Evolutionary conservation across 2,329 filamentous ascomycete species (phyloP).

Genomic region (Fonsecaea monophora): DNA sequence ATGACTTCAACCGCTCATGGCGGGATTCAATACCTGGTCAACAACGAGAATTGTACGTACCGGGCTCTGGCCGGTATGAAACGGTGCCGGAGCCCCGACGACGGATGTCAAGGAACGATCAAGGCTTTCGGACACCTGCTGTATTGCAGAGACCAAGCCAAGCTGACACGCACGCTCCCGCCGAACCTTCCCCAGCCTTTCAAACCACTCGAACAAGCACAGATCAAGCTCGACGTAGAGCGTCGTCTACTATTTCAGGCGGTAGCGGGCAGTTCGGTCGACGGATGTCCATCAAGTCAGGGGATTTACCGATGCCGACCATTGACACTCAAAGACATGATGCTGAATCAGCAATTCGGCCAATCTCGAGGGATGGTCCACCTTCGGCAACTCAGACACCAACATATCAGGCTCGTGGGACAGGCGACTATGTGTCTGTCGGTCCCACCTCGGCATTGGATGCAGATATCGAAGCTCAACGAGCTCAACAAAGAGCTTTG

Average conservation of each 20-base stretch:
- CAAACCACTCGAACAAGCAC: slow-evolving; percentile 74
- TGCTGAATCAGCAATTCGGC: slow-evolving; percentile 46
- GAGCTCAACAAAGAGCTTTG: slow-evolving; percentile 61
- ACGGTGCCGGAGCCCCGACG: slow-evolving; percentile 79
- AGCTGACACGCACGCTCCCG: slow-evolving; percentile 67
- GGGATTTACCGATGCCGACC: slow-evolving; percentile 50
- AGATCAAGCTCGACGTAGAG: slow-evolving; percentile 76
- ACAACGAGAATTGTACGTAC: slow-evolving; percentile 85
- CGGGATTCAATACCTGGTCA: slow-evolving; percentile 70
- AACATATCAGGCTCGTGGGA: slow-evolving; percentile 44
- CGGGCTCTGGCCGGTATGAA: slow-evolving; percentile 92
- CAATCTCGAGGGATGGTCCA: slow-evolving; percentile 40
- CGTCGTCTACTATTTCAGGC: slow-evolving; percentile 90
- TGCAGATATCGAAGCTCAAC: slow-evolving; percentile 36
- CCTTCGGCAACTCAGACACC: slow-evolving; percentile 35
- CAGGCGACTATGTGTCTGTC: slow-evolving; percentile 43
- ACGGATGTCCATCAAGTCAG: slow-evolving; percentile 64
- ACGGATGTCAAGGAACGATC: slow-evolving; percentile 71
- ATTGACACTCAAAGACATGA: slow-evolving; percentile 44
- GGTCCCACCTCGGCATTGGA: slow-evolving; percentile 29
- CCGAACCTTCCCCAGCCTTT: slow-evolving; percentile 85
- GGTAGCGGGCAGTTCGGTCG: slow-evolving; percentile 75
- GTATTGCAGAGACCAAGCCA: slow-evolving; percentile 76
- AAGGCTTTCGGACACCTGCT: slow-evolving; percentile 72
- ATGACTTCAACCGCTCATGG: slow-evolving; percentile 90